Percentiles rank a stretch among this genome's conserved stretches.
phyloP scores from a whole-genome alignment of 495 filamentous ascomycete species.

The Aspergillus biplanus region DNA sequence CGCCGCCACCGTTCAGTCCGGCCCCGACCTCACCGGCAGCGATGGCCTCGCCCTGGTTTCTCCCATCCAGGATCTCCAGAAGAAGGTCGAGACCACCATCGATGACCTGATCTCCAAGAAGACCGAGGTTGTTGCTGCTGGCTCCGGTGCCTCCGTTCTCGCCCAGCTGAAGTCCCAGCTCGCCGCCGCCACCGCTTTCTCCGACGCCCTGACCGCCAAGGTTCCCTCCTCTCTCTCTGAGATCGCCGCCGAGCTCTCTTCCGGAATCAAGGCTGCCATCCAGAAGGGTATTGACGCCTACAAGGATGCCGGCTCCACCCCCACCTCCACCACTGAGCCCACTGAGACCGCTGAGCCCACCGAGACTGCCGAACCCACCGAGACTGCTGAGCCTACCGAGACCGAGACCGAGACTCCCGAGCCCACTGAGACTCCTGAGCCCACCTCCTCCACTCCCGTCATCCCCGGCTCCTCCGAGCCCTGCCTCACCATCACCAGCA shows the following conservation, averaged over 20 bases:
- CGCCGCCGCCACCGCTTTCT: slow-evolving; percentile 36
- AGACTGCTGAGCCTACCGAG: background rate
- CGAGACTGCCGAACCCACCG: slow-evolving; percentile 3
- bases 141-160: slow-evolving; percentile 32
- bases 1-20: slow-evolving; percentile 1
- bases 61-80: slow-evolving; percentile 35
- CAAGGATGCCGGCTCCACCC: slow-evolving; percentile 19
- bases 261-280: slow-evolving; percentile 36
- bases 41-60: slow-evolving; percentile 38
- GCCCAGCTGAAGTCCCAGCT: slow-evolving; percentile 32
- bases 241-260: slow-evolving; percentile 33
- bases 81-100: slow-evolving; percentile 33
- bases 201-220: slow-evolving; percentile 35
- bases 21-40: slow-evolving; percentile 22
- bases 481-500: slow-evolving; percentile 4
- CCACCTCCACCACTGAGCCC: slow-evolving; percentile 19
- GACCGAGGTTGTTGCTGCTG: slow-evolving; percentile 36
- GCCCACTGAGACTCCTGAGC: background rate
- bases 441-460: background rate
- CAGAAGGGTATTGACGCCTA: slow-evolving; percentile 35
- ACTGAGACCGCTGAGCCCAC: slow-evolving; percentile 19
- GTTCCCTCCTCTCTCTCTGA: slow-evolving; percentile 32
- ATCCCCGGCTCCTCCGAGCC: background rate
- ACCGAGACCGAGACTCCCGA: slow-evolving; percentile 6
- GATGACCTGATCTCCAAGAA: slow-evolving; percentile 41